phyloP scores from a whole-genome alignment of 257 asterid species.

The Primulina eburnea region DNA sequence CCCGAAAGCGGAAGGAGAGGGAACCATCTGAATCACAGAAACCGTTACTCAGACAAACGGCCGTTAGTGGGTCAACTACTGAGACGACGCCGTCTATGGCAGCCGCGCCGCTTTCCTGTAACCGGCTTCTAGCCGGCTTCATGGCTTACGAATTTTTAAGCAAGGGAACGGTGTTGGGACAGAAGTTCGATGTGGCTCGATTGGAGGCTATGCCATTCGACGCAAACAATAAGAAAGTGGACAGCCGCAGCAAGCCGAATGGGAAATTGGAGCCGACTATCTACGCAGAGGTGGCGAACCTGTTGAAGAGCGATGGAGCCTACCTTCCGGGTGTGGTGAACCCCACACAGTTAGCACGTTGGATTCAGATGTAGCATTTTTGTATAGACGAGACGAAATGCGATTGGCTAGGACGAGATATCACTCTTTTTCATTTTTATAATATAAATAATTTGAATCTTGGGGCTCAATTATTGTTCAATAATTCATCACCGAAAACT shows the following conservation, averaged over 20 bases:
- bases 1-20: constrained; percentile 65
- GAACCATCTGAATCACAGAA: constrained; percentile 34
- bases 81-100: constrained; percentile 27
- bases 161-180: constrained; percentile 53
- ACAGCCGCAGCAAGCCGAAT: constrained; percentile 12
- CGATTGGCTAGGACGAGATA: too few relatives aligned
- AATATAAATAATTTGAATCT: too few relatives aligned
- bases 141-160: constrained; percentile 66
- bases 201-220: constrained; percentile 27
- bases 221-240: constrained; percentile 30
- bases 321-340: constrained; percentile 69
- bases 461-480: too few relatives aligned
- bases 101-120: constrained; percentile 23
- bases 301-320: constrained; percentile 52
- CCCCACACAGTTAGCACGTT: constrained; percentile 62
- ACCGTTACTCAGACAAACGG: constrained; percentile 36
- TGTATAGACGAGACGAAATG: too few relatives aligned
- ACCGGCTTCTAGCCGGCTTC: constrained; percentile 67
- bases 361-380: constrained; percentile 56
- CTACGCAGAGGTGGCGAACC: constrained; percentile 61
- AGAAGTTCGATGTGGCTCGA: constrained; percentile 56
- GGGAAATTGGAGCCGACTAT: constrained; percentile 34
- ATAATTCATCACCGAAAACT: too few relatives aligned
- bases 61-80: constrained; percentile 29
- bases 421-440: too few relatives aligned